Percentiles rank a stretch among this genome's conserved stretches.
These are phyloP conservation scores for Candida ipomoeae DNA, from an alignment of 805 yeast genomes.

Conservation along the genomic window DNA sequence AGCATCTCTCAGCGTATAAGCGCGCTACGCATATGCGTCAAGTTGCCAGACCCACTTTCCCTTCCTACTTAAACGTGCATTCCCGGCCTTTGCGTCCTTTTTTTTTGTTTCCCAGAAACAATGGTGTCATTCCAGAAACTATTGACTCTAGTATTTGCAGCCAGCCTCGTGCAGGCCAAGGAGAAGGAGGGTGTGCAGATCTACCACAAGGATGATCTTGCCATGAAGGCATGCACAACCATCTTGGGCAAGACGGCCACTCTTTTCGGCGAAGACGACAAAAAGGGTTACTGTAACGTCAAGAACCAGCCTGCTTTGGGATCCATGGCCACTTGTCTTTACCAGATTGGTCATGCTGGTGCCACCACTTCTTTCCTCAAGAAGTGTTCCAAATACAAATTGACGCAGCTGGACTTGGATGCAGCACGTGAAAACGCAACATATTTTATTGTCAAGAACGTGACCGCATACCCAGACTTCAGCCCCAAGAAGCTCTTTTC, in stretches of 20 bases:
- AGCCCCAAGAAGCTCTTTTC: conserved; percentile 26
- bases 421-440: conserved; percentile 41
- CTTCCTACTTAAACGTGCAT: not conserved
- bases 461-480: conserved; percentile 27
- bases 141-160: conserved; percentile 12
- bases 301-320: conserved; percentile 38
- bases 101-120: not conserved
- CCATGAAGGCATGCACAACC: conserved; percentile 24
- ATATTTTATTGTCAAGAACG: conserved; percentile 29
- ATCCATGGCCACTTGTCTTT: conserved; percentile 33
- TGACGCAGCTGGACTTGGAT: conserved; percentile 31
- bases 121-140: conserved; percentile 15
- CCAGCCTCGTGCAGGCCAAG: conserved; percentile 7
- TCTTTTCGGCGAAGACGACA: conserved; percentile 23
- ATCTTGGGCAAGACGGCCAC: conserved; percentile 24
- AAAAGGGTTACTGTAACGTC: conserved; percentile 29
- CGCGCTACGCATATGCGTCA: conserved; percentile 1
- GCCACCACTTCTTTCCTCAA: conserved; percentile 15
- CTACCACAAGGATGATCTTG: conserved; percentile 23
- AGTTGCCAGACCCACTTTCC: not conserved
- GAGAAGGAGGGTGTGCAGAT: conserved; percentile 20
- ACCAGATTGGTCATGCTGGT: conserved; percentile 19
- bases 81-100: not conserved
- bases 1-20: not conserved
- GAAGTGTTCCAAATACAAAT: conserved; percentile 13